phyloP scores from a whole-genome alignment of 78 protist species.

The Dictyostelium firmibasis region DNA sequence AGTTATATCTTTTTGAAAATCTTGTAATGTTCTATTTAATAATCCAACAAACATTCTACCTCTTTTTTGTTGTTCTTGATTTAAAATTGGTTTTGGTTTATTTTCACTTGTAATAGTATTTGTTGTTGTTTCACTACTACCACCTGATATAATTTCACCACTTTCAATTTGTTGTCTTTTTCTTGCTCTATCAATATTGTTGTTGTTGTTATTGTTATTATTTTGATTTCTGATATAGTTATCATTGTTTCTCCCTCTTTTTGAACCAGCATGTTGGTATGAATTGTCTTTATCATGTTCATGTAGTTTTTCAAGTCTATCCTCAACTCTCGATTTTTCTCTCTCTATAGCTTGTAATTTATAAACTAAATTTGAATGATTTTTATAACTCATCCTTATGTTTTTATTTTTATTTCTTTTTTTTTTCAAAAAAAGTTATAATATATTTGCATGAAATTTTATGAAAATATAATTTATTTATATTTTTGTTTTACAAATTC shows the following conservation, averaged over 20 bases:
- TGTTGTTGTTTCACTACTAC: background rate
- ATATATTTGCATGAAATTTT: too few species aligned
- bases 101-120: background rate
- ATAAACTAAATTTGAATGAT: background rate
- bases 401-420: too few species aligned
- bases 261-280: background rate
- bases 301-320: constrained; percentile 9
- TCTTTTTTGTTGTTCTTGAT: constrained; percentile 9
- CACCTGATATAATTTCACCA: background rate
- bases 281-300: background rate
- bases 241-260: background rate
- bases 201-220: background rate
- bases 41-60: constrained; percentile 50
- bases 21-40: constrained; percentile 46
- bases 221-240: background rate
- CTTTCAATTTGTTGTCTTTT: background rate
- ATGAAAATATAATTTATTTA: too few species aligned
- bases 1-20: constrained; percentile 38
- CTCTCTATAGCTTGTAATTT: constrained; percentile 6
- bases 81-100: background rate
- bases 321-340: constrained; percentile 20
- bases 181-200: background rate
- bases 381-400: constrained; percentile 15
- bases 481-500: background rate
- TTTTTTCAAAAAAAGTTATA: too few species aligned